These are phyloP conservation scores for Solanum bulbocastanum DNA, from an alignment of 257 asterid genomes.

Conservation along the genomic window DNA sequence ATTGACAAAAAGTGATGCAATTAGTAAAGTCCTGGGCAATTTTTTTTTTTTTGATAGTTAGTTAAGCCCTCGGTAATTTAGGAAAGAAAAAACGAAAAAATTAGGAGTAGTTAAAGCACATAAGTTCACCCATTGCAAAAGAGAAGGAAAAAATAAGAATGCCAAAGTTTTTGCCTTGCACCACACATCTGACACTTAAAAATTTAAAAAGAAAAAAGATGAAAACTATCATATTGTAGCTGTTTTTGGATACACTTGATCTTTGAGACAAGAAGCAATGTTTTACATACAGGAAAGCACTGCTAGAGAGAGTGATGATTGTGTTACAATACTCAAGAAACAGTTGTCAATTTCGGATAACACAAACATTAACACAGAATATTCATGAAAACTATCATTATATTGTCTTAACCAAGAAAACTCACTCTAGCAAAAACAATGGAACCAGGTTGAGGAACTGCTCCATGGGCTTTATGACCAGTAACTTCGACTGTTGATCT, in stretches of 20 bases:
- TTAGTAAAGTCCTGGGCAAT: background rate
- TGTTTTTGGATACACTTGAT: background rate
- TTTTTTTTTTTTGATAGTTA: background rate
- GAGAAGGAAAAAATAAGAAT: background rate
- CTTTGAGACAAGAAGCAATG: background rate
- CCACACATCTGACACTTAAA: background rate
- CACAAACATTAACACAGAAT: background rate
- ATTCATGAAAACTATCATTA: background rate
- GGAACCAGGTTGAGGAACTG: constrained; percentile 87
- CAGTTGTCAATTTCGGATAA: background rate
- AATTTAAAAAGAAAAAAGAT: background rate
- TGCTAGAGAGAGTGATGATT: background rate
- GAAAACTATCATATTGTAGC: background rate
- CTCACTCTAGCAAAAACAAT: constrained; percentile 75
- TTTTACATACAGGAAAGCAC: background rate
- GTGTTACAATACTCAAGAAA: background rate
- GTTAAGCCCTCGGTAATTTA: background rate
- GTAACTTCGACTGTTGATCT: constrained; percentile 73
- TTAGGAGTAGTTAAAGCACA: background rate
- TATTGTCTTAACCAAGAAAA: background rate
- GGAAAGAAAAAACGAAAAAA: background rate
- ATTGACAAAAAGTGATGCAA: background rate
- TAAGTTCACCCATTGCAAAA: background rate
- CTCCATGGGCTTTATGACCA: constrained; percentile 90
- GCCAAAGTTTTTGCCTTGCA: background rate